Conservation (phyloP, 176 grass and related monocot species). For the Urochloa ruziziensis region DNA sequence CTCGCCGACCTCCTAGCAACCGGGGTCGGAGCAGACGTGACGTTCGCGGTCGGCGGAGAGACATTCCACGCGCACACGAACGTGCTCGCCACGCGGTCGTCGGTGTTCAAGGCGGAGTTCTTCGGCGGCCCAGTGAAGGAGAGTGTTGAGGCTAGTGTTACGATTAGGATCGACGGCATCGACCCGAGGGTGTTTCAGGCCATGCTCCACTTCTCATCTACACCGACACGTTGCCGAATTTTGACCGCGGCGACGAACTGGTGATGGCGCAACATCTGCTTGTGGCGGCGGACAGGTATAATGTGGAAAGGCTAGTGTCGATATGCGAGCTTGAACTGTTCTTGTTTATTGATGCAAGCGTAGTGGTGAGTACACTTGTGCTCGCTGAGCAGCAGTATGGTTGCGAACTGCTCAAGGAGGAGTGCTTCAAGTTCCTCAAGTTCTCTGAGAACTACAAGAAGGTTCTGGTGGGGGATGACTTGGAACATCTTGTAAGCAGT, state of each 20-base stretch:
- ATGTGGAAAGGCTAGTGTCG: constrained; percentile 29
- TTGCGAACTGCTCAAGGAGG: background rate
- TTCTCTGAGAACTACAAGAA: background rate
- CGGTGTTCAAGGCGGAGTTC: constrained; percentile 31
- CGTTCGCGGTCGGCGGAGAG: too few species aligned
- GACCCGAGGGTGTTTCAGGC: background rate
- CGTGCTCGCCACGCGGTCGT: constrained; percentile 30
- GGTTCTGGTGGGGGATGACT: too few species aligned
- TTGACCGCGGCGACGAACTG: background rate
- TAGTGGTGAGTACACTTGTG: background rate
- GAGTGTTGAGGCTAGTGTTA: background rate
- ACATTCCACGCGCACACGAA: too few species aligned
- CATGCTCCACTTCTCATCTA: constrained; percentile 37
- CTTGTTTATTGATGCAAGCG: background rate
- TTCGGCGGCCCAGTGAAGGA: constrained; percentile 4
- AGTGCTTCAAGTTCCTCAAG: constrained; percentile 4
- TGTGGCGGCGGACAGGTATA: constrained; percentile 40
- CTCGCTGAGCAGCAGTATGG: background rate
- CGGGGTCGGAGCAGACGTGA: too few species aligned
- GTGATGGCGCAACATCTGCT: constrained; percentile 41
- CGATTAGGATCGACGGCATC: too few species aligned
- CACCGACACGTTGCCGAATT: constrained; percentile 12
- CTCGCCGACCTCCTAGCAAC: too few species aligned
- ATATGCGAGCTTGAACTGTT: constrained; percentile 40
- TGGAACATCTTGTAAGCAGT: too few species aligned